Base-by-base conservation (phyloP, 129 eudicot genomes). In the Arctium lappa region DNA sequence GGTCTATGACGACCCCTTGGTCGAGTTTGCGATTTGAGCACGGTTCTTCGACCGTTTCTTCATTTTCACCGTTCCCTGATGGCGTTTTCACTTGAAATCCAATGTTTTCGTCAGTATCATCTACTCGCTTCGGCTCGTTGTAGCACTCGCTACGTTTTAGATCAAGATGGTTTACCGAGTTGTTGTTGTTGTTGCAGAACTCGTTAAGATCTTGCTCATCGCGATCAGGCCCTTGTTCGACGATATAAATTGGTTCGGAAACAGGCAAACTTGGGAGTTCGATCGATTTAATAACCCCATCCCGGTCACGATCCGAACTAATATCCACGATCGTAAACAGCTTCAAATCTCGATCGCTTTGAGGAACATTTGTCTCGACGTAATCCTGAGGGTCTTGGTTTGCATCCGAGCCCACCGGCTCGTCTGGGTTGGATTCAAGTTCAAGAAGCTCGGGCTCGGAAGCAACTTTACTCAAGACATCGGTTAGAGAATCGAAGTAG, bases 401-500 rank as follows among this genome's bases (percentile, higher is more conserved):
- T 11, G 40, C 39, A 13, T 33, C 70, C 38, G 72, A 36, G 36
- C 22, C 76, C 36, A 75, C 74, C 16, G 32, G 31, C 50, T 42
- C 50, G 33, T 76, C 82, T 71, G 31, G 87, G 65, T 81, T 85
- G n/a, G 84, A 38, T 79, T 84, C 87, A 36, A 85, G 85, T 42
- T 79, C 90, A 63, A 89, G 81, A 65, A 84, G 89, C 62, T 37
- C 63, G 4, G 92, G 92, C 37, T 89, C 86, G 27, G 84, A 48
- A 9, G 86, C 84, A 37, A 86, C 90, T 76, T 86, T 89, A 38
- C 83, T 77, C 75, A 89, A 44, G 40, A 89, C 88, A 70, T 89
- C 92, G 27, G 46, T 71, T 32, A 86, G 13, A 50, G 80, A 89
- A 42, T 89, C 90, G 63, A 89, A 89, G 84, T 86, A 89, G 33